Base-by-base conservation (phyloP, 768 basidiomycete genomes). In the Clitopilus passeckerianus region DNA sequence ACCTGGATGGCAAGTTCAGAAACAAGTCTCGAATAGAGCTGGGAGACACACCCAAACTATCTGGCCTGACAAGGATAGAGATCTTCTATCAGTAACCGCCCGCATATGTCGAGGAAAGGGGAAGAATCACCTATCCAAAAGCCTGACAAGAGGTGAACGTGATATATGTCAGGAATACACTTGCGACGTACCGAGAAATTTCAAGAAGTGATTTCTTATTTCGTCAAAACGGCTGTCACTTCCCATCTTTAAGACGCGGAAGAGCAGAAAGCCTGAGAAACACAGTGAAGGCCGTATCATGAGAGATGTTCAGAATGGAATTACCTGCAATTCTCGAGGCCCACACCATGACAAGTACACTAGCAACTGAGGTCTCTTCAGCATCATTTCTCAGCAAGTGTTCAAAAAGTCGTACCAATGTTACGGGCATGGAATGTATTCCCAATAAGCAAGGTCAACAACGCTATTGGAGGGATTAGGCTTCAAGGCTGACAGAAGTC, bases 161-260 rank as follows among this genome's bases (percentile, higher is more conserved):
- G 34, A 9, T 41, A 18, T 53, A 23, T 4, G 34, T 15, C 12
- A 30, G 14, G 8, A 24, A 8, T 24, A 20, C 0, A 22, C 50
- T 56, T 43, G n/a, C n/a, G 18, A 61, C 72, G 58, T 58, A 78
- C 82, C 81, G 6, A 85, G 70, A 65, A 88, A 88, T 63, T 83
- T 85, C 74, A 83, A 82, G 69, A 89, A 88, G 69, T 84, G 77
- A 1, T 77, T 77, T 5, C 87, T 75, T 56, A 89, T 87, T n/a
- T 84, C 79, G 63, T 90, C 86, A 65, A 89, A 89, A 1, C 87
- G 80, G 3, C 74, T 76, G 63, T 90, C 87, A 63, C 80, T 83
- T 1, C 87, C 87, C 7, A 77, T 84, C 65, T 85, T 87, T 46
- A 90, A 66, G 5, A 90, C 86, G n/a, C 87, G 81, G 71, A 82